These are phyloP conservation scores for Halenospora varia DNA, from an alignment of 495 filamentous ascomycete genomes.

Conservation along the genomic window DNA sequence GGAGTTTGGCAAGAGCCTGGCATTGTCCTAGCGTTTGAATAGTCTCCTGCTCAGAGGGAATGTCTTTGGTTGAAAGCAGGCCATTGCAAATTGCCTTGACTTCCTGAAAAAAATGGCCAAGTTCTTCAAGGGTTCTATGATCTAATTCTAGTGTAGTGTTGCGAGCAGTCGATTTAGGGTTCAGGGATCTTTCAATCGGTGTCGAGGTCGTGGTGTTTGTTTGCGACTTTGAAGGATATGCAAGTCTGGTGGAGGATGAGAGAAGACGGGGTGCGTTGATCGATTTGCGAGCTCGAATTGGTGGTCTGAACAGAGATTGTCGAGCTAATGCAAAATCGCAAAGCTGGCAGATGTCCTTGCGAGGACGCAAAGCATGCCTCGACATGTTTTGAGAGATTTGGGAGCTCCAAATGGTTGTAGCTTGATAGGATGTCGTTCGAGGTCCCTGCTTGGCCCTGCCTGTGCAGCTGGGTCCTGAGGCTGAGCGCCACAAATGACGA, in stretches of 20 bases:
- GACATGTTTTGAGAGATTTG: conserved; percentile 15
- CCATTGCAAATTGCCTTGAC: conserved; percentile 2
- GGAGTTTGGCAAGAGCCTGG: conserved; percentile 11
- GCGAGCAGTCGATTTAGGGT: neutral
- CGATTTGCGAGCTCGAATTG: conserved; percentile 6
- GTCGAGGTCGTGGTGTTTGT: neutral
- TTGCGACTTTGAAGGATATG: conserved; percentile 3
- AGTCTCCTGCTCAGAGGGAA: conserved; percentile 20
- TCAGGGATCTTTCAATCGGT: too few species aligned
- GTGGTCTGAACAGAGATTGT: neutral
- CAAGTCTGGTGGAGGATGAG: neutral
- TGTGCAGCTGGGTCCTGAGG: neutral
- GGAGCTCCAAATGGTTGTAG: neutral
- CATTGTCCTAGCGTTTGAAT: conserved; percentile 5
- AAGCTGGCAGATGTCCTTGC: conserved; percentile 23
- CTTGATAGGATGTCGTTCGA: too few species aligned
- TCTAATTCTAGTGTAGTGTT: neutral
- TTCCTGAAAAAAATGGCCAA: conserved; percentile 5
- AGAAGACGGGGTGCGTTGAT: conserved; percentile 5
- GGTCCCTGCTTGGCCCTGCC: too few species aligned
- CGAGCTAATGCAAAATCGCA: conserved; percentile 20
- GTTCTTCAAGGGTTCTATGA: conserved; percentile 9
- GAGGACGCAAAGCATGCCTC: conserved; percentile 8
- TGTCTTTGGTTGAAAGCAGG: conserved; percentile 3
- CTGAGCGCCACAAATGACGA: conserved; percentile 6